phyloP scores from a whole-genome alignment of 2,329 filamentous ascomycete species.

The Penicillium sp. region DNA sequence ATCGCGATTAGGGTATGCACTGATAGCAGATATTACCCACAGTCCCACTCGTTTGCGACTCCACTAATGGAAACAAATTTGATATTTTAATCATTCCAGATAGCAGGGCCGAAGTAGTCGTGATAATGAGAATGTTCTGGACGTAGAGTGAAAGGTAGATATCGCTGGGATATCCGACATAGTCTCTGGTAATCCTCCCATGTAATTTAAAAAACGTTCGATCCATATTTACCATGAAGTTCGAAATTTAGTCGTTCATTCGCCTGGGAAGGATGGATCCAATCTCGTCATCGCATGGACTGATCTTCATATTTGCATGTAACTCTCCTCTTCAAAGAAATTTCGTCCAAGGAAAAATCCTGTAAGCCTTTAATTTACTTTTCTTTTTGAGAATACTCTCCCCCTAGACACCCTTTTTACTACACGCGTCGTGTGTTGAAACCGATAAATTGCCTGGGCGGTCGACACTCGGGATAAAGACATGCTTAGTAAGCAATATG shows the following conservation, averaged over 20 bases:
- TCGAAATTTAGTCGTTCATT: neutral
- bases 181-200: neutral
- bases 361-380: no score
- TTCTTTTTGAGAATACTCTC: no score
- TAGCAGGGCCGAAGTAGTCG: neutral
- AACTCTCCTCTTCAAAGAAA: neutral
- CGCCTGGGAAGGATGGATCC: neutral
- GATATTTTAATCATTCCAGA: neutral
- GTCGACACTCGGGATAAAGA: constrained; percentile 28
- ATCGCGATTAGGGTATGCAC: neutral
- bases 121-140: no score
- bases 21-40: neutral
- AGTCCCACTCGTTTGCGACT: neutral
- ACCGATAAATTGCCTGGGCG: neutral
- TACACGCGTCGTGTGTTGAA: neutral
- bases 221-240: neutral
- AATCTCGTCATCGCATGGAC: neutral
- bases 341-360: no score
- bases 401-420: neutral
- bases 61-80: neutral
- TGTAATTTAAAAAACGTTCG: neutral
- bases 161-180: neutral
- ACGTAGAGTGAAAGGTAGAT: neutral
- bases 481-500: constrained; percentile 30
- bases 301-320: neutral